Evolutionary conservation across 768 basidiomycete species (phyloP).

Genomic region (Pleurotus citrinopileatus): DNA sequence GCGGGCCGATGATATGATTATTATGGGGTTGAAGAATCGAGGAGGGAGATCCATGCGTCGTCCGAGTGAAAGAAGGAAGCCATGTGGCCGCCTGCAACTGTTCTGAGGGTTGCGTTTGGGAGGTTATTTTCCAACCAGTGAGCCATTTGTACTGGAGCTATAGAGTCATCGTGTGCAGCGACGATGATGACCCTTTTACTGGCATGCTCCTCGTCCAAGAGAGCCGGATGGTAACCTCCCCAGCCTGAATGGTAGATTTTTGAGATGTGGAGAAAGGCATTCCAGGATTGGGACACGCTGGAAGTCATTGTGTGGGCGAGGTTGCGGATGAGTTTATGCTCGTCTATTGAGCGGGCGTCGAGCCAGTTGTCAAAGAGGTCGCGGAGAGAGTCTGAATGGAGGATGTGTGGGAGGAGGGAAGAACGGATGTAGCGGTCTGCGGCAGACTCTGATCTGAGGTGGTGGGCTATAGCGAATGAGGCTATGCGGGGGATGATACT

Average conservation of each 20-base stretch:
- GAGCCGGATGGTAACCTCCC: slow-evolving; percentile 40
- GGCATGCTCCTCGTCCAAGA: slow-evolving; percentile 42
- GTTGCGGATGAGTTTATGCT: slow-evolving; percentile 39
- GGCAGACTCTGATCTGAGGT: slow-evolving; percentile 33
- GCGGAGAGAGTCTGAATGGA: slow-evolving; percentile 31
- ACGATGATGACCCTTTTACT: slow-evolving; percentile 44
- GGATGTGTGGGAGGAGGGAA: slow-evolving; percentile 31
- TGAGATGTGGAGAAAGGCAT: slow-evolving; percentile 44
- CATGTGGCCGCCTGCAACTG: slow-evolving; percentile 49
- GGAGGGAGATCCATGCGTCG: slow-evolving; percentile 39
- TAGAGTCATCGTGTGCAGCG: slow-evolving; percentile 37
- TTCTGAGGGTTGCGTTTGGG: slow-evolving; percentile 37
- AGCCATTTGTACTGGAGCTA: slow-evolving; percentile 40
- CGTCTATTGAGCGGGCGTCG: slow-evolving; percentile 32
- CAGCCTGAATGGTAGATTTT: slow-evolving; percentile 47
- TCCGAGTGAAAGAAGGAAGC: slow-evolving; percentile 42
- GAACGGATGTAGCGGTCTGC: slow-evolving; percentile 40
- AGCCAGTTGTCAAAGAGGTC: slow-evolving; percentile 40
- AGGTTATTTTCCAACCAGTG: slow-evolving; percentile 47
- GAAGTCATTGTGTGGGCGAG: slow-evolving; percentile 39
- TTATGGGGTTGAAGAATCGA: slow-evolving; percentile 13
- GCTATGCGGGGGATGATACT: slow-evolving; percentile 30
- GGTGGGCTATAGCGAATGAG: slow-evolving; percentile 25
- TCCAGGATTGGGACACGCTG: slow-evolving; percentile 50
- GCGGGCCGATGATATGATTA: not conserved